Conservation (phyloP, 2,329 filamentous ascomycete genomes). For the Beauveria sp. region DNA sequence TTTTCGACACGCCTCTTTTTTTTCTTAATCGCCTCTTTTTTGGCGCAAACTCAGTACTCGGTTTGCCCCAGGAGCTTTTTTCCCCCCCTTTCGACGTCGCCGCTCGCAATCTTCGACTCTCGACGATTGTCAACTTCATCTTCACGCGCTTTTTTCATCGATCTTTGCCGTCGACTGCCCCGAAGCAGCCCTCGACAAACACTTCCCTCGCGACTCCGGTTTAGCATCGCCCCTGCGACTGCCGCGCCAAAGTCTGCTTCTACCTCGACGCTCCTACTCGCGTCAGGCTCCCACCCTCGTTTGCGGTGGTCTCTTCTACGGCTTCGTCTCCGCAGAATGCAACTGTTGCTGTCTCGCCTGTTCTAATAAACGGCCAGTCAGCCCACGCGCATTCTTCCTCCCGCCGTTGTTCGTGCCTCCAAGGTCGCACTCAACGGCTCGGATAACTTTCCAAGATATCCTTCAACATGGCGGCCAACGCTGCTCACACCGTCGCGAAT, state of each 20-base stretch:
- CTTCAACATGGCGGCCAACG: constrained; percentile 83
- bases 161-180: background rate
- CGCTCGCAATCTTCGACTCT: background rate
- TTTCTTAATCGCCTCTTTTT: constrained; percentile 6
- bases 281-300: constrained; percentile 3
- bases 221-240: background rate
- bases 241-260: background rate
- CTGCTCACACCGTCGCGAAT: constrained; percentile 68
- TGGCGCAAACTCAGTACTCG: constrained; percentile 1
- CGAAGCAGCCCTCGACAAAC: background rate
- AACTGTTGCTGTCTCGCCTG: constrained; percentile 8
- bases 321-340: constrained; percentile 8
- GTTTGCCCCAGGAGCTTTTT: constrained; percentile 6
- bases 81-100: background rate
- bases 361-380: constrained; percentile 10
- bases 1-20: background rate
- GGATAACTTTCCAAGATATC: constrained; percentile 82
- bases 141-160: background rate
- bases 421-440: constrained; percentile 58
- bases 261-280: background rate
- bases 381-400: constrained; percentile 36
- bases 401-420: constrained; percentile 56
- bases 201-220: background rate
- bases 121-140: background rate
- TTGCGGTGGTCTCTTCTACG: constrained; percentile 3